Conservation (phyloP, 2,329 filamentous ascomycete genomes). For the Ophiocordyceps camponoti-floridani region DNA sequence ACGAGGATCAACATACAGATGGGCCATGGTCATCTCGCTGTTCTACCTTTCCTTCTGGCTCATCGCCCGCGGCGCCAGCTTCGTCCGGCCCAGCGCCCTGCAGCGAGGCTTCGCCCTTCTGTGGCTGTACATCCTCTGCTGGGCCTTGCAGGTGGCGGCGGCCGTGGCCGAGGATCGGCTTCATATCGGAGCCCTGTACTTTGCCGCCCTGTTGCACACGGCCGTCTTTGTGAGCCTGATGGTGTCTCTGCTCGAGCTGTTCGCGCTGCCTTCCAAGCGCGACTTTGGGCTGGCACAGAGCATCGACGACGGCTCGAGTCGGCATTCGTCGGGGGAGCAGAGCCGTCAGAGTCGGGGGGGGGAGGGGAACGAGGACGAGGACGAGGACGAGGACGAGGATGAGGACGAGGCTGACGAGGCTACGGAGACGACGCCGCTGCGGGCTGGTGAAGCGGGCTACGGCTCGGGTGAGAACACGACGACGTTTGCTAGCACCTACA, state of each 20-base stretch:
- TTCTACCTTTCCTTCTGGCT: slow-evolving; percentile 77
- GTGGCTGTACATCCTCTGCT: slow-evolving; percentile 68
- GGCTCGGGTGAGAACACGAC: slow-evolving; percentile 20
- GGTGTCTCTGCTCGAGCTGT: slow-evolving; percentile 64
- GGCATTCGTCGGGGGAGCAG: background rate
- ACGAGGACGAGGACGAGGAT: slow-evolving; percentile 2
- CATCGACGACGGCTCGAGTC: slow-evolving; percentile 21
- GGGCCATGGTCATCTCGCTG: slow-evolving; percentile 69
- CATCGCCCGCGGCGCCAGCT: slow-evolving; percentile 59
- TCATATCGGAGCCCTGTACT: slow-evolving; percentile 59
- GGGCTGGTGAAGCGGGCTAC: slow-evolving; percentile 15
- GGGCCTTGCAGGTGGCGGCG: slow-evolving; percentile 51
- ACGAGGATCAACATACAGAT: slow-evolving; percentile 23
- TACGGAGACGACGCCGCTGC: slow-evolving; percentile 37
- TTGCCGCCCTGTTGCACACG: slow-evolving; percentile 63
- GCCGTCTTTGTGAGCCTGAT: slow-evolving; percentile 57
- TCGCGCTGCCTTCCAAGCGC: slow-evolving; percentile 54
- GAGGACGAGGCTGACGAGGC: slow-evolving; percentile 14
- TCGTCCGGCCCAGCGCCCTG: slow-evolving; percentile 68
- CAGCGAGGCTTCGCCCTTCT: slow-evolving; percentile 65
- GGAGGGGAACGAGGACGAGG: slow-evolving; percentile 1
- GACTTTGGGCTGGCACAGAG: slow-evolving; percentile 37
- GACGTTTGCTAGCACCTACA: slow-evolving; percentile 37
- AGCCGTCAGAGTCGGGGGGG: slow-evolving; percentile 1
- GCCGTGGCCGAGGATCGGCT: slow-evolving; percentile 63